Base-by-base conservation (phyloP, 352 stramenopile species). In the Phytopythium chamaehyphon region DNA sequence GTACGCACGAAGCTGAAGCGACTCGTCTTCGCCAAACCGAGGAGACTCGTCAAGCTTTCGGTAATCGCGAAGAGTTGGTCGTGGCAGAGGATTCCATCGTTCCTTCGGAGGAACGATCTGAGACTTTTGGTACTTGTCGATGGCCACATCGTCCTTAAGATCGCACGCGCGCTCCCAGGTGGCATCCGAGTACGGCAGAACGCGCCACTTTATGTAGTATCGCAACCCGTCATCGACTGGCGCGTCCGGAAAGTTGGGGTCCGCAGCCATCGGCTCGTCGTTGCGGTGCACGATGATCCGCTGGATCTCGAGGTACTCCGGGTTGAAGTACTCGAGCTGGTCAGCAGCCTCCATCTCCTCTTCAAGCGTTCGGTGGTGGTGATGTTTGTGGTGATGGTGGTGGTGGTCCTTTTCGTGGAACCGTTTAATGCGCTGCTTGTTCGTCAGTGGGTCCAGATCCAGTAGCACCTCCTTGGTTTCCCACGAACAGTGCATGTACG, bases 241-340 rank as follows among this genome's bases (percentile, higher is more conserved):
- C 1, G 74, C 76, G 44, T 88, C 83, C 3, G 71, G 71, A 18
- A 76, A 83, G 18, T 68, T 71, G 0, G 68, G 66, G 40, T 86
- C 80, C 3, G 61, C 33, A 11, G 64, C 52, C 37, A 90, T 71
- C 21, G 79, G 77, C 14, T 54, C 8, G n/a, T 95, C 84, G 37
- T 82, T 66, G 22, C 82, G 78, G 36, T 93, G 73, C 6, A 86
- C 77, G 54, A 96, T 71, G 36, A 96, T 81, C 2, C 88, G 84
- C 39, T 96, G 84, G 42, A 96, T 89, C 64, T 96, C 86, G 8
- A 93, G 55, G 56, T 94, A 96, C 46, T 96, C 88, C 0, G 88
- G 86, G 58, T 96, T 96, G 56, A 96, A 96, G 49, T 92, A 95
- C 57, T 95, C 83, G 15, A 84, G 54, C 33, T 95, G 83, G 43